Percentiles rank a stretch among this genome's conserved stretches.
Conservation (phyloP, 805 yeast species). For the Candida dendrica region DNA sequence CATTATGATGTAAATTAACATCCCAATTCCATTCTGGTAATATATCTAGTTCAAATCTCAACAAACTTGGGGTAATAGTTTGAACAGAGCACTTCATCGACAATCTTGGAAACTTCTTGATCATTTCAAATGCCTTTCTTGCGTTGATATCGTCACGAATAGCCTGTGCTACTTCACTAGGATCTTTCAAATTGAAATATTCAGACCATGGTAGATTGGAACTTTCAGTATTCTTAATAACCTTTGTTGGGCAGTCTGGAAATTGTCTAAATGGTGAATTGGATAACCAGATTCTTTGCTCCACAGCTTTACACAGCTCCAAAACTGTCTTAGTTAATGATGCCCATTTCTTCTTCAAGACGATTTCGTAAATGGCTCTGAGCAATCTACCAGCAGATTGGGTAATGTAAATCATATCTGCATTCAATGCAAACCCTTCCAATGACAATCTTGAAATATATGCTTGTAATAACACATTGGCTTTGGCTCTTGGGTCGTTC, state of each 20-base stretch:
- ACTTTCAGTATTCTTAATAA: slow-evolving; percentile 68
- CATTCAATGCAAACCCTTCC: slow-evolving; percentile 84
- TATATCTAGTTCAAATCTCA: slow-evolving; percentile 60
- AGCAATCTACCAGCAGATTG: slow-evolving; percentile 89
- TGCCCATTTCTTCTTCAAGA: slow-evolving; percentile 68
- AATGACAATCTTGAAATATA: slow-evolving; percentile 71
- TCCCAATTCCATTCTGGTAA: slow-evolving; percentile 81
- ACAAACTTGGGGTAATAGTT: slow-evolving; percentile 67
- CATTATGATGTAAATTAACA: slow-evolving; percentile 46
- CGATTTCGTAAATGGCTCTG: slow-evolving; percentile 78
- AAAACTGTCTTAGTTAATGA: slow-evolving; percentile 47
- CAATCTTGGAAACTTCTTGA: slow-evolving; percentile 70
- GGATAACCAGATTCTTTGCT: slow-evolving; percentile 74
- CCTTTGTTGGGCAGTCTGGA: slow-evolving; percentile 57
- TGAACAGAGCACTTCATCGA: slow-evolving; percentile 53
- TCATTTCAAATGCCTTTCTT: slow-evolving; percentile 44
- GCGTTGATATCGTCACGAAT: slow-evolving; percentile 68
- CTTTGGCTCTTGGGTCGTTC: slow-evolving; percentile 69
- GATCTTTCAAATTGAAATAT: slow-evolving; percentile 56
- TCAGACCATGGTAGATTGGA: slow-evolving; percentile 79
- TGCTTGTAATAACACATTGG: slow-evolving; percentile 74
- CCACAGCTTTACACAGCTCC: slow-evolving; percentile 73
- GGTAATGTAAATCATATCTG: slow-evolving; percentile 89
- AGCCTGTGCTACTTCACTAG: slow-evolving; percentile 79
- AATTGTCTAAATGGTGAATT: slow-evolving; percentile 86